Base-by-base conservation (phyloP, 2,329 filamentous ascomycete genomes). In the Aspergillus luchuensis region DNA sequence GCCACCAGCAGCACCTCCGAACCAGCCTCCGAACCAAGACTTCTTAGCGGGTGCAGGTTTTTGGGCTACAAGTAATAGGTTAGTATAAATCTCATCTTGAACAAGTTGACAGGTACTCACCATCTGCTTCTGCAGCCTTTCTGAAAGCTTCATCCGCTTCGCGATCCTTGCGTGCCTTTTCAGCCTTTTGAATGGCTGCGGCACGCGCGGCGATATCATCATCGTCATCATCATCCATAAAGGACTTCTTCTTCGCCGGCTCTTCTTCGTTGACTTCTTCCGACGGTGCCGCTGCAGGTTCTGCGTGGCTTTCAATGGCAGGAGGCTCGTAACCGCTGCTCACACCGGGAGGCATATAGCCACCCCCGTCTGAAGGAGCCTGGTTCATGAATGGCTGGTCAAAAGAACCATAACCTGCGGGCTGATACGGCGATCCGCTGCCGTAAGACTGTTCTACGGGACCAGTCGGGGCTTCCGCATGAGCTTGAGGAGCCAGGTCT, bases 111-210 rank as follows among this genome's bases (percentile, higher is more conserved):
- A 4, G 58, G 5, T 15, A 66, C 79, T 72, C 79, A 83, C 81
- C 85, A 75, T 89, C 85, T 61, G 82, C 84, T 78, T 87, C 92
- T 0, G 92, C 94, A 25, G 91, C 91, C 74, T 89, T 92, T 58
- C 88, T 86, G 81, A 97, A 91, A 74, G 92, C 88, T 69, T 96
- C 93, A 59, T 92, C 89, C 51, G 93, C 92, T 74, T 92, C 90
- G 23, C 86, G 84, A 69, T 96, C 91, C 69, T 87, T 89, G 11
- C 90, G 88, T 41, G 84, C 79, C 73, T 89, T 84, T 73, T 90
- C 89, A 28, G 81, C 84, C 64, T 80, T 83, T 56, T 84, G 76
- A 2, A 82, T 79, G 2, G 85, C 79, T 47, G 83, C 84, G 36
- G 81, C 80, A 41, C 78, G 72, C 6, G 80, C 79, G 33, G 86